Conservation (phyloP, 345 rosid species). For the Arabidopsis thaliana region DNA sequence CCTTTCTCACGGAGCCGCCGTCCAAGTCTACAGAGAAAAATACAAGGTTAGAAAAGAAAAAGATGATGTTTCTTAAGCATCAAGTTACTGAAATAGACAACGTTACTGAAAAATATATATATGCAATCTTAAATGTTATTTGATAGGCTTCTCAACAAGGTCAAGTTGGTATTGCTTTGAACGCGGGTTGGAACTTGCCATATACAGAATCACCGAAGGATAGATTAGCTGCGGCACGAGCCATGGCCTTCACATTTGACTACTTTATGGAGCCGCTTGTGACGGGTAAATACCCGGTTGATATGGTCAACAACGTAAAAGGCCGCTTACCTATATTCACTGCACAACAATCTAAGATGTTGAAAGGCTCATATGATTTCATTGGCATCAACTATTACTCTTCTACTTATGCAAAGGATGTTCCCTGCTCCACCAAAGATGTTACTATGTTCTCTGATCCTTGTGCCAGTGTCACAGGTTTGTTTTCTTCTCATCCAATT, state of each 20-base stretch:
- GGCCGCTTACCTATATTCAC: slow-evolving; percentile 61
- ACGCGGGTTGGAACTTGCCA: slow-evolving; percentile 50
- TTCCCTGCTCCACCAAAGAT: slow-evolving; percentile 27
- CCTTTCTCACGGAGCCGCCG: slow-evolving; percentile 52
- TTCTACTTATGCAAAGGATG: slow-evolving; percentile 47
- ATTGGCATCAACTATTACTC: slow-evolving; percentile 66
- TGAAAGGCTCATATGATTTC: slow-evolving; percentile 62
- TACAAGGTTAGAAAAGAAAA: slow-evolving; percentile 35
- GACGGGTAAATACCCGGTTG: slow-evolving; percentile 56
- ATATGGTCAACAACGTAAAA: slow-evolving; percentile 50
- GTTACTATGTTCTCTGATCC: slow-evolving; percentile 51
- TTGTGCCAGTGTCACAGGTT: slow-evolving; percentile 47
- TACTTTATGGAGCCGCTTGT: slow-evolving; percentile 60
- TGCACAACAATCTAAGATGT: slow-evolving; percentile 52
- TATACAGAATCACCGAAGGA: slow-evolving; percentile 40
- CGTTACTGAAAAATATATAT: no score
- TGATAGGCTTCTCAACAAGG: slow-evolving; percentile 52
- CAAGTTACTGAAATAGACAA: slow-evolving; percentile 3
- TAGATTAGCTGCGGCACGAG: slow-evolving; percentile 47
- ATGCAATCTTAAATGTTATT: background rate
- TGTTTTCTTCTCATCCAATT: slow-evolving; percentile 6
- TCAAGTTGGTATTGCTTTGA: slow-evolving; percentile 48
- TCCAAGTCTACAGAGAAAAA: slow-evolving; percentile 44
- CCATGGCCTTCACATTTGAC: slow-evolving; percentile 57
- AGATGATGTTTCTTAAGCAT: slow-evolving; percentile 7